Evolutionary conservation across 2,329 filamentous ascomycete species (phyloP).

Genomic region (Fusarium sublunatum): DNA sequence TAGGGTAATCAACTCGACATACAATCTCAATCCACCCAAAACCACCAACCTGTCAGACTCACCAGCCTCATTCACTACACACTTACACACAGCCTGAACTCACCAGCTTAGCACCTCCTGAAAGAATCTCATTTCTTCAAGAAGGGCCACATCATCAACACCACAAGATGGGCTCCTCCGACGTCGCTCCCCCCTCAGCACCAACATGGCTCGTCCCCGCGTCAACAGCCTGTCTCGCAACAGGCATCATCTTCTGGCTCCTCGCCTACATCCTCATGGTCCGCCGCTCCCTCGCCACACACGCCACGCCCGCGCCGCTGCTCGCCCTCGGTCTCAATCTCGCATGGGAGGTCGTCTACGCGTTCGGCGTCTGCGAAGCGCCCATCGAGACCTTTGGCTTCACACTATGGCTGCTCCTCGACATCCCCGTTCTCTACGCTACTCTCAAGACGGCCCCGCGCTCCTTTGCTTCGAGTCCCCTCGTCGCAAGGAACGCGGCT

Average conservation of each 20-base stretch:
- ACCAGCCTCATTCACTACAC: background rate
- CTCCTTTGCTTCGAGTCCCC: constrained; percentile 57
- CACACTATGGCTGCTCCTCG: constrained; percentile 61
- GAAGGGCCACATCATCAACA: background rate
- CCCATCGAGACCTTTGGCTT: constrained; percentile 59
- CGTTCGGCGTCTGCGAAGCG: constrained; percentile 58
- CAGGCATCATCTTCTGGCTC: constrained; percentile 56
- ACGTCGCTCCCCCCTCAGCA: constrained; percentile 52
- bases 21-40: background rate
- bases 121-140: background rate
- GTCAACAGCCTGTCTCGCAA: constrained; percentile 50
- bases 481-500: constrained; percentile 56
- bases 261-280: constrained; percentile 60
- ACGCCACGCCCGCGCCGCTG: constrained; percentile 62
- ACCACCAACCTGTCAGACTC: constrained; percentile 1
- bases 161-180: constrained; percentile 53
- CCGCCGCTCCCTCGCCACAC: constrained; percentile 57
- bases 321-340: constrained; percentile 62
- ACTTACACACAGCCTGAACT: too few relatives aligned
- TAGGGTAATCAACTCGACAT: constrained; percentile 8
- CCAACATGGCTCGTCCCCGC: constrained; percentile 54
- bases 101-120: too few relatives aligned
- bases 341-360: constrained; percentile 64
- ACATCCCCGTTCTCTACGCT: constrained; percentile 59
- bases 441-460: constrained; percentile 57